Evolutionary conservation across 805 yeast genomes (phyloP).

Genomic region (Saccharomycopsis babjevae): DNA sequence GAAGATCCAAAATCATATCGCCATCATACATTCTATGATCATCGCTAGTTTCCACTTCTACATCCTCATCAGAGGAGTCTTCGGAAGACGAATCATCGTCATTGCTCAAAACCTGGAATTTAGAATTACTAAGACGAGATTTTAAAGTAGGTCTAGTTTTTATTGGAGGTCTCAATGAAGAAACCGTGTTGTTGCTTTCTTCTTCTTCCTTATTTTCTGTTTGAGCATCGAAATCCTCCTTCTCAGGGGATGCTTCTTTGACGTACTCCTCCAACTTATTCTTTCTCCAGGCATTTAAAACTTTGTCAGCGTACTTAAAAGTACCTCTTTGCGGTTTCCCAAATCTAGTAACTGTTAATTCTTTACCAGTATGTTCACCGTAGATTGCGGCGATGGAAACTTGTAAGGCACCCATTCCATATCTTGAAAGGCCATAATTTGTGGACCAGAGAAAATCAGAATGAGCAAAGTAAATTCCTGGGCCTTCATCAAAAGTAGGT

Average conservation of each 20-base stretch:
- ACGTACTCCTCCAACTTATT: conserved; percentile 68
- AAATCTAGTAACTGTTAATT: conserved; percentile 68
- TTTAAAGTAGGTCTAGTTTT: conserved; percentile 10
- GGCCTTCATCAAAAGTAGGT: conserved; percentile 64
- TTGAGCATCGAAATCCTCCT: conserved; percentile 28
- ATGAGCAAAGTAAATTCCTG: conserved; percentile 79
- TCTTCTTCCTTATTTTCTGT: conserved; percentile 21
- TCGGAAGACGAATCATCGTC: conserved; percentile 24
- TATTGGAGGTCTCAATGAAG: conserved; percentile 2
- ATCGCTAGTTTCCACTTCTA: conserved; percentile 5
- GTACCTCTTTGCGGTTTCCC: conserved; percentile 90
- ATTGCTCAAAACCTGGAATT: conserved; percentile 21
- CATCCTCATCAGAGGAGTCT: conserved; percentile 26
- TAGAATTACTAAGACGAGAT: conserved; percentile 13
- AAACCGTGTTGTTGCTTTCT: conserved; percentile 2
- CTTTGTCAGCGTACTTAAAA: conserved; percentile 72
- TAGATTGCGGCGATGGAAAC: conserved; percentile 79
- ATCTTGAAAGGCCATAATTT: conserved; percentile 67
- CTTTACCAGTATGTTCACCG: conserved; percentile 76
- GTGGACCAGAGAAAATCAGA: conserved; percentile 93
- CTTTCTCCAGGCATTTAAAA: conserved; percentile 67
- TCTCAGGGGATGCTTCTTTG: conserved; percentile 37
- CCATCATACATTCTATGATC: neutral
- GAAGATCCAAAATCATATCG: conserved; percentile 35
- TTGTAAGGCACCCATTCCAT: conserved; percentile 93